Evolutionary conservation across 805 yeast genomes (phyloP).

Genomic region (Kuraishia borneana): DNA sequence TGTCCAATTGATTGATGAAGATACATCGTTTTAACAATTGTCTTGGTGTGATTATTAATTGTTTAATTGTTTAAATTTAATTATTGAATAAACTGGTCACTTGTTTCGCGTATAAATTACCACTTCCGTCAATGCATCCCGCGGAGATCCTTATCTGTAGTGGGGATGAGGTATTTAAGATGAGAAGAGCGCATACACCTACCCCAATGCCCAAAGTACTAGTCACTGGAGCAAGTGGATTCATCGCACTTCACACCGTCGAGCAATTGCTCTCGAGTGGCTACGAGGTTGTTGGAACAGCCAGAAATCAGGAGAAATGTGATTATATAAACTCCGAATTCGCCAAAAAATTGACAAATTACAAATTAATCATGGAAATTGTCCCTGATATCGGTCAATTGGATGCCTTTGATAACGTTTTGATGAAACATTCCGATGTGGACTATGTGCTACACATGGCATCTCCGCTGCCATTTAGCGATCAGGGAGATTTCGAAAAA

Average conservation of each 20-base stretch:
- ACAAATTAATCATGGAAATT: constrained; percentile 15
- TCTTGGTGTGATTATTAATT: too few relatives aligned
- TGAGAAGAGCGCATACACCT: too few relatives aligned
- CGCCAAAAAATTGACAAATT: constrained; percentile 2
- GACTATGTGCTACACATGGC: constrained; percentile 25
- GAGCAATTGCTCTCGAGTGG: constrained; percentile 24
- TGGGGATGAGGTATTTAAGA: too few relatives aligned
- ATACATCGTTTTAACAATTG: too few relatives aligned
- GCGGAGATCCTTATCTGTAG: too few relatives aligned
- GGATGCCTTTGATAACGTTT: constrained; percentile 33
- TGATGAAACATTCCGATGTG: constrained; percentile 21
- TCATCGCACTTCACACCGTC: constrained; percentile 26
- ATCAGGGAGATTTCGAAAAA: constrained; percentile 23
- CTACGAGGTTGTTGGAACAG: constrained; percentile 40
- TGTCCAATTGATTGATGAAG: too few relatives aligned
- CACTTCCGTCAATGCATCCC: too few relatives aligned
- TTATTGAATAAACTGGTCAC: too few relatives aligned
- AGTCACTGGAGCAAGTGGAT: constrained; percentile 1
- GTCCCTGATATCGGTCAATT: constrained; percentile 17
- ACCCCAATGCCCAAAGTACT: neutral
- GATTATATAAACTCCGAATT: constrained; percentile 12
- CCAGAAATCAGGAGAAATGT: constrained; percentile 28
- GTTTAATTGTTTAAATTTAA: too few relatives aligned
- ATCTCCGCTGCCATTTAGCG: constrained; percentile 18
- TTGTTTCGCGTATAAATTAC: too few relatives aligned